These are phyloP conservation scores for Silene coronaria DNA, from an alignment of 179 eudicot genomes.

Conservation along the genomic window DNA sequence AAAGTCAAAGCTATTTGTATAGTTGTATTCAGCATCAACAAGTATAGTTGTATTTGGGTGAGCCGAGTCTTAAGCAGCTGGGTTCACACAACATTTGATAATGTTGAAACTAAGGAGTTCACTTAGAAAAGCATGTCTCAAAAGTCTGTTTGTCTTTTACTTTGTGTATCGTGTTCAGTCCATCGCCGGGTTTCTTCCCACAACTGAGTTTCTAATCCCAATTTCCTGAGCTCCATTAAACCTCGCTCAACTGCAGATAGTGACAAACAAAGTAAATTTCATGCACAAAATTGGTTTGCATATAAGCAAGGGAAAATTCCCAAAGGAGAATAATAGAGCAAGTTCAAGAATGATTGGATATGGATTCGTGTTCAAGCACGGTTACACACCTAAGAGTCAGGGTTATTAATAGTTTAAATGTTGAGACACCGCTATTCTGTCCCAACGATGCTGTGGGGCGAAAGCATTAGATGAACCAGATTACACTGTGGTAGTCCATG, in stretches of 20 bases:
- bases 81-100: background rate
- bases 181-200: slow-evolving; percentile 67
- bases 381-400: no score
- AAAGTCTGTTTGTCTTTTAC: slow-evolving; percentile 37
- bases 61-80: no score
- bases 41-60: background rate
- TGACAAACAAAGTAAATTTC: background rate
- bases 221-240: slow-evolving; percentile 74
- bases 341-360: no score
- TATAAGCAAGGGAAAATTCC: background rate
- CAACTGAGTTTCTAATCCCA: slow-evolving; percentile 66
- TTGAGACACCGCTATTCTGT: no score
- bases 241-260: slow-evolving; percentile 62
- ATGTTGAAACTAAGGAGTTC: background rate
- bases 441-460: no score
- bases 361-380: no score
- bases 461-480: no score
- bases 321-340: background rate
- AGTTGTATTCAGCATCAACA: background rate
- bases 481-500: no score
- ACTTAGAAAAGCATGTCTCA: slow-evolving; percentile 12
- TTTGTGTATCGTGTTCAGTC: slow-evolving; percentile 28
- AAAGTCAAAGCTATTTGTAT: background rate
- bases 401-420: no score
- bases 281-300: background rate